phyloP scores from a whole-genome alignment of 2,329 filamentous ascomycete genomes.

The Fusarium pseudocircinatum region DNA sequence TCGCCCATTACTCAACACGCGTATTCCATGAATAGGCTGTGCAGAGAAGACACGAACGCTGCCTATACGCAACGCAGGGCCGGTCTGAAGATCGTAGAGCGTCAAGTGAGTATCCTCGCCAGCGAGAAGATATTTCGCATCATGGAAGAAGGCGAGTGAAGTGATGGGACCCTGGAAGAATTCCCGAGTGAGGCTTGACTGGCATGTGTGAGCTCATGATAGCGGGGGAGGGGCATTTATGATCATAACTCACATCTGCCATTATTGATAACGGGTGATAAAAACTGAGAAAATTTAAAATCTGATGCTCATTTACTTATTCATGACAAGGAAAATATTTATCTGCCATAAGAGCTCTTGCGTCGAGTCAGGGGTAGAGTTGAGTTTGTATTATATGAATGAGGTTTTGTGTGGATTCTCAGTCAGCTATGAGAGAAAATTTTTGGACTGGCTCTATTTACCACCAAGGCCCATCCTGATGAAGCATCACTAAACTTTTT shows the following conservation, averaged over 20 bases:
- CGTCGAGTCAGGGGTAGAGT: neutral
- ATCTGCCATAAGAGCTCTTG: neutral
- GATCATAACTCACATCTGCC: constrained; percentile 23
- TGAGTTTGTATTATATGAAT: constrained; percentile 3
- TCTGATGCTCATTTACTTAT: neutral
- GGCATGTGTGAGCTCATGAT: constrained; percentile 27
- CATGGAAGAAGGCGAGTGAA: constrained; percentile 63
- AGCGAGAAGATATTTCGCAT: constrained; percentile 58
- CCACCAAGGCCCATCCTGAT: constrained; percentile 15
- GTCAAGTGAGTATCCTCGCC: constrained; percentile 69
- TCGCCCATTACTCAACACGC: constrained; percentile 49
- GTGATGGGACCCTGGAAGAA: constrained; percentile 66
- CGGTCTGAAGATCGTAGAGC: constrained; percentile 57
- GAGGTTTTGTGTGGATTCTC: constrained; percentile 38
- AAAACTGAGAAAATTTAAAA: neutral
- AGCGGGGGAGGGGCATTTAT: constrained; percentile 42
- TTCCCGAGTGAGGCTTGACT: constrained; percentile 44
- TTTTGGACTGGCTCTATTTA: constrained; percentile 30
- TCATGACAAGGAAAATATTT: neutral
- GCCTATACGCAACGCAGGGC: constrained; percentile 48
- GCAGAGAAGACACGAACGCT: constrained; percentile 66
- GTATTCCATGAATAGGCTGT: constrained; percentile 80
- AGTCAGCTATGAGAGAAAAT: constrained; percentile 38
- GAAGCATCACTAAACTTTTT: neutral
- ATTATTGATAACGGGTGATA: constrained; percentile 12